Evolutionary conservation across 1,284 basidiomycete species (phyloP).

Genomic region (Cutaneotrichosporon spelunceum): DNA sequence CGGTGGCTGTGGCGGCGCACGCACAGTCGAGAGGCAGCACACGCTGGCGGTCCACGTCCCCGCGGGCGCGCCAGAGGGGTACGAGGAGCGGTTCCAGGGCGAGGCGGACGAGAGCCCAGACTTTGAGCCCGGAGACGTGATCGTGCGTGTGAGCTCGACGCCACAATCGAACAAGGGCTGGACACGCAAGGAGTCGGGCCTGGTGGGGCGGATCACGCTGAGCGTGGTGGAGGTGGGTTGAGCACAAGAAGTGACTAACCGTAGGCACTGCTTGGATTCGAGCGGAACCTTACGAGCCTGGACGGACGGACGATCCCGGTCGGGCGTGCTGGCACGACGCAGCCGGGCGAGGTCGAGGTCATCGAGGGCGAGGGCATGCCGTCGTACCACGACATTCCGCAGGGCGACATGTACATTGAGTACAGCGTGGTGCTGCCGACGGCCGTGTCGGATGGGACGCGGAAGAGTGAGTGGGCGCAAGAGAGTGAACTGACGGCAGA

Average conservation of each 20-base stretch:
- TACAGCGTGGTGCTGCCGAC: constrained; percentile 83
- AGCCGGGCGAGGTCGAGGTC: constrained; percentile 86
- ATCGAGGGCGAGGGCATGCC: constrained; percentile 89
- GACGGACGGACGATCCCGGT: constrained; percentile 79
- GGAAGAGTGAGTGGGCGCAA: constrained; percentile 29
- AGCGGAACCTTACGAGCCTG: constrained; percentile 77
- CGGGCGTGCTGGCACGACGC: constrained; percentile 72
- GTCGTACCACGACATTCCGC: constrained; percentile 59
- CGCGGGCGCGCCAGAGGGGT: constrained; percentile 85
- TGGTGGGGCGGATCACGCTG: constrained; percentile 86
- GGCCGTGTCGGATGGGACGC: constrained; percentile 62
- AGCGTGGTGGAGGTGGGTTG: constrained; percentile 75
- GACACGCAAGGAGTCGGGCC: constrained; percentile 77
- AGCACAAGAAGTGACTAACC: background rate
- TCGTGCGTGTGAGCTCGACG: constrained; percentile 73
- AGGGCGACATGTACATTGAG: constrained; percentile 84
- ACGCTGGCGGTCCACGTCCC: constrained; percentile 74
- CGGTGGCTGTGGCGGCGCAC: constrained; percentile 73
- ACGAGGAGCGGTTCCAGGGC: constrained; percentile 85
- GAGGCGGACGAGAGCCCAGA: constrained; percentile 91
- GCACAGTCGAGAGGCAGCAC: constrained; percentile 62
- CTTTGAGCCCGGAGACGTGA: constrained; percentile 85
- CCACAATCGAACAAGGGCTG: constrained; percentile 60
- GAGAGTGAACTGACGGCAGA: constrained; percentile 7
- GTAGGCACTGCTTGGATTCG: constrained; percentile 51